phyloP scores from a whole-genome alignment of 176 grass and related monocot species.

The Oryza coarctata region DNA sequence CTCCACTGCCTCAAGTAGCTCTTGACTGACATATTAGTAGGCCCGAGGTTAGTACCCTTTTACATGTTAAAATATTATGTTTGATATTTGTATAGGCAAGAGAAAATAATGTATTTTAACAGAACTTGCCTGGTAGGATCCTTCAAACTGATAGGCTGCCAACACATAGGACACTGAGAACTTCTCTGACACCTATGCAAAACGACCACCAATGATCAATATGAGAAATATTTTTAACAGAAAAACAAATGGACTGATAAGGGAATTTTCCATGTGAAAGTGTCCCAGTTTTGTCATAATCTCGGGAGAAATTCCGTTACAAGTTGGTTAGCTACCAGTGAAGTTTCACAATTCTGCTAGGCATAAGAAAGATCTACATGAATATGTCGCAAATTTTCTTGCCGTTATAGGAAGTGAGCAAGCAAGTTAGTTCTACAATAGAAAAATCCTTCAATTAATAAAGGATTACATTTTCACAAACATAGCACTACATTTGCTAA shows the following conservation, averaged over 20 bases:
- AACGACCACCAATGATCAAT: constrained; percentile 27
- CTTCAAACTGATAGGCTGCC: constrained; percentile 80
- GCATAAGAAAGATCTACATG: not conserved
- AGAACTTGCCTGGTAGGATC: constrained; percentile 76
- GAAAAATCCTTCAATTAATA: not conserved
- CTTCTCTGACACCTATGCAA: constrained; percentile 87
- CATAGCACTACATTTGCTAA: not conserved
- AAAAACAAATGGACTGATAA: not conserved
- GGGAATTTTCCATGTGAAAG: constrained; percentile 18
- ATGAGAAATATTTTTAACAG: constrained; percentile 24
- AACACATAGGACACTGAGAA: constrained; percentile 98
- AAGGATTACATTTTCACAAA: not conserved
- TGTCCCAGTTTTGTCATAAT: not conserved
- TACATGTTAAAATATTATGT: not conserved
- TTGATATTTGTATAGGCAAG: constrained; percentile 22
- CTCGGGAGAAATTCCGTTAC: not conserved
- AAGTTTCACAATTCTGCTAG: not conserved
- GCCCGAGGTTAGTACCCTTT: constrained; percentile 19
- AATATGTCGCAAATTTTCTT: not conserved
- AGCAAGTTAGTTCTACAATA: not conserved
- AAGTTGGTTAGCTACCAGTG: not conserved
- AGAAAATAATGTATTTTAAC: not conserved
- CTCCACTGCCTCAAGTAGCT: constrained; percentile 74
- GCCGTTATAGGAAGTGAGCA: no score
- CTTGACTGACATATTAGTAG: constrained; percentile 59